Base-by-base conservation (phyloP, 139 green algal genomes). In the Micromonas pusilla region DNA sequence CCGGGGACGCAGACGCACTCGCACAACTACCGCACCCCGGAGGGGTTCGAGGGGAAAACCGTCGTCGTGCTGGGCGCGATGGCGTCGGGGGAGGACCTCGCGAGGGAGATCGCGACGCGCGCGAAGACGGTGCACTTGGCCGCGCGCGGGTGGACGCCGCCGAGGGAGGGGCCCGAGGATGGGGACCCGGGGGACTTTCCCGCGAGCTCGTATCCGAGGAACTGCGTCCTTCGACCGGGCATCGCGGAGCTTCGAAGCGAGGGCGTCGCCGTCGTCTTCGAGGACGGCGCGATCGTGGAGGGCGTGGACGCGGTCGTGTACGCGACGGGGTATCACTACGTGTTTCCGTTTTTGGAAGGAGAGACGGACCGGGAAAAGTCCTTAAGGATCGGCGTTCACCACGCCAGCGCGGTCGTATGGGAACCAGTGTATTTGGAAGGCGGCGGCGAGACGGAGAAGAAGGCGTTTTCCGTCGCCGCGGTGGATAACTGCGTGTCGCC, bases 341-440 rank as follows among this genome's bases (percentile, higher is more conserved):
- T 65, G 1, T 92, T 94, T 80, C 86, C 84, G 0, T 93, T 93
- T 70, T 79, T 96, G 45, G n/a, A n/a, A n/a, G n/a, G n/a, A n/a
- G n/a, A n/a, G n/a, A n/a, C n/a, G n/a, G n/a, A n/a, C n/a, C n/a
- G n/a, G n/a, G n/a, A n/a, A n/a, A 31, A 82, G 0, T n/a, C n/a
- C n/a, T n/a, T n/a, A n/a, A n/a, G n/a, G n/a, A n/a, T n/a, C n/a
- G n/a, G n/a, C n/a, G n/a, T n/a, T n/a, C n/a, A n/a, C 45, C 45
- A 23, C 45, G 45, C 45, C 45, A 57, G 16, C 45, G 45, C 45
- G 45, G 45, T 16, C 45, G 45, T 57, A n/a, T n/a, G n/a, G n/a
- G n/a, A n/a, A n/a, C n/a, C n/a, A n/a, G n/a, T n/a, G n/a, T n/a
- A n/a, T n/a, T n/a, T n/a, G n/a, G n/a, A n/a, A n/a, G n/a, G n/a